phyloP scores from a whole-genome alignment of 2,329 filamentous ascomycete genomes.

The Aspergillus fructus region DNA sequence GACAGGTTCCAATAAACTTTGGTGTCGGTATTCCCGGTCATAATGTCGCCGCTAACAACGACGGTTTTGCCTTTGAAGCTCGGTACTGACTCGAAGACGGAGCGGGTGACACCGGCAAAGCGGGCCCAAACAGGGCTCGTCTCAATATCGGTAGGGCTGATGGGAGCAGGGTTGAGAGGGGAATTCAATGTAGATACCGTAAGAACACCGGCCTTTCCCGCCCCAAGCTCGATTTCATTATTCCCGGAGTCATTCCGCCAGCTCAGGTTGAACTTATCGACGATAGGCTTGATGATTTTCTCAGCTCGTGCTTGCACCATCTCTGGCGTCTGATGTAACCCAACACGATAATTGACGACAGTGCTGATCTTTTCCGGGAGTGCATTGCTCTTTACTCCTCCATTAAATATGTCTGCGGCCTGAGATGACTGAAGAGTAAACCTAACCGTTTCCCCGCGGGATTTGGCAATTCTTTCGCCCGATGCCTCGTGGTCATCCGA shows the following conservation, averaged over 20 bases:
- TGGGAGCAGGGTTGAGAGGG: constrained; percentile 31
- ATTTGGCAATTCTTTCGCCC: constrained; percentile 37
- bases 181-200: constrained; percentile 30
- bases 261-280: constrained; percentile 49
- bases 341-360: constrained; percentile 58
- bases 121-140: constrained; percentile 34
- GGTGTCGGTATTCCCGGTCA: constrained; percentile 57
- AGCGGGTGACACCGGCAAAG: constrained; percentile 41
- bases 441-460: constrained; percentile 43
- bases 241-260: constrained; percentile 38
- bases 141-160: constrained; percentile 33
- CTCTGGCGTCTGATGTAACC: constrained; percentile 53
- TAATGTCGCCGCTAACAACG: constrained; percentile 46
- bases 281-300: constrained; percentile 47
- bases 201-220: constrained; percentile 25
- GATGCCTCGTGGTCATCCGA: constrained; percentile 46
- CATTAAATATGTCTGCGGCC: constrained; percentile 54
- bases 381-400: constrained; percentile 60
- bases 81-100: constrained; percentile 39
- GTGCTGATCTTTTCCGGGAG: constrained; percentile 56
- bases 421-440: constrained; percentile 60
- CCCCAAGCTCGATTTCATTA: constrained; percentile 8
- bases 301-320: constrained; percentile 49
- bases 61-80: constrained; percentile 35
- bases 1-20: constrained; percentile 54